Base-by-base conservation (phyloP, 2,329 filamentous ascomycete species). In the Dactylellina haptotyla region DNA sequence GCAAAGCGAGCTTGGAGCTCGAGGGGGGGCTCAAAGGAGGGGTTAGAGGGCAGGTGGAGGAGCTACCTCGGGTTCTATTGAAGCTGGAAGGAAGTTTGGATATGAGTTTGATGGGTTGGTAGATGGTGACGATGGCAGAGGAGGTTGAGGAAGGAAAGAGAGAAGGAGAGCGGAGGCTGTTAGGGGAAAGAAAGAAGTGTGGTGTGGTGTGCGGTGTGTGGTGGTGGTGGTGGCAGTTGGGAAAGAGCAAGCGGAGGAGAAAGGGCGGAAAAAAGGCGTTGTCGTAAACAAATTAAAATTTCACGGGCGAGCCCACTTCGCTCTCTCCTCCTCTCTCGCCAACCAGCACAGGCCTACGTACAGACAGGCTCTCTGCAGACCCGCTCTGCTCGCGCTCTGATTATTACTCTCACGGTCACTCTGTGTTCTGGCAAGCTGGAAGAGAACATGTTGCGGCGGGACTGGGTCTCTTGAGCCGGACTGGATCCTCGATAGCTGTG, bases 201-300 rank as follows among this genome's bases (percentile, higher is more conserved):
- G n/a, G n/a, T n/a, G n/a, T 53, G 12, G 4, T 14, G 3, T 25
- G 16, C 12, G 8, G 12, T n/a, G 50, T 9, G 18, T 54, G 25
- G 25, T 10, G 14, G 50, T 53, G 48, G 23, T 16, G 14, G 20
- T 34, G 6, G 32, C 20, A 26, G 50, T n/a, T 37, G 30, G 12
- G n/a, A 45, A 45, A 39, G 39, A 14, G 14, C n/a, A 41, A 39
- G 32, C 51, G 39, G n/a, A 41, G 41, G 34, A 45, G 20, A 25
- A 48, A 37, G 30, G 43, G 39, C 41, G 30, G 53, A 53, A 25
- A 46, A 46, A 63, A 39, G 50, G 58, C 64, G 64, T 69, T 69
- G 64, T 56, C 64, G 56, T 69, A 69, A 67, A 63, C 58, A 63
- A 71, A 71, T 71, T 71, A 58, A 71, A 63, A 71, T 71, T 70